Evolutionary conservation across 768 basidiomycete genomes (phyloP).

Genomic region (Lactarius hatsudake): DNA sequence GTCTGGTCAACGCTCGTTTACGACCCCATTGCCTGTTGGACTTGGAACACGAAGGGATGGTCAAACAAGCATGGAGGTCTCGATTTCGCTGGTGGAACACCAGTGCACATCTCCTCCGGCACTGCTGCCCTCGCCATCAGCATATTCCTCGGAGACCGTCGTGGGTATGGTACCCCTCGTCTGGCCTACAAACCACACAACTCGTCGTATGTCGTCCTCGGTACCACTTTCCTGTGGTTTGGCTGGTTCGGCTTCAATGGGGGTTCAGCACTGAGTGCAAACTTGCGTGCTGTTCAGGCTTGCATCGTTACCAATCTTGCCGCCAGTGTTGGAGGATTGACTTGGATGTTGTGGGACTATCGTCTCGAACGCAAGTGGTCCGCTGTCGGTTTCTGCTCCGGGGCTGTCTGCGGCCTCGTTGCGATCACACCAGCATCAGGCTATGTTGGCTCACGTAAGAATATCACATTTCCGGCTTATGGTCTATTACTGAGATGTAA

Average conservation of each 20-base stretch:
- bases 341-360: slow-evolving; percentile 96
- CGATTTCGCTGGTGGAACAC: slow-evolving; percentile 94
- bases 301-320: slow-evolving; percentile 94
- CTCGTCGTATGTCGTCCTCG: slow-evolving; percentile 88
- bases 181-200: slow-evolving; percentile 95
- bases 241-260: slow-evolving; percentile 98
- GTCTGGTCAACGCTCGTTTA: slow-evolving; percentile 87
- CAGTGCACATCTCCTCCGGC: slow-evolving; percentile 95
- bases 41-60: slow-evolving; percentile 85
- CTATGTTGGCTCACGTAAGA: slow-evolving; percentile 72
- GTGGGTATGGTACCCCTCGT: slow-evolving; percentile 87
- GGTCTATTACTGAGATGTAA: slow-evolving; percentile 15
- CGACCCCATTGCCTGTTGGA: slow-evolving; percentile 95
- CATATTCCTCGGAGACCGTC: slow-evolving; percentile 84
- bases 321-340: slow-evolving; percentile 81
- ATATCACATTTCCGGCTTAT: neutral
- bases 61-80: slow-evolving; percentile 76
- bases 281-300: slow-evolving; percentile 82
- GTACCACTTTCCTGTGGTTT: slow-evolving; percentile 92
- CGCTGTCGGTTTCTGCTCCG: slow-evolving; percentile 93
- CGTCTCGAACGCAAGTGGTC: slow-evolving; percentile 93
- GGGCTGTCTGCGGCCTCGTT: slow-evolving; percentile 87
- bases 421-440: slow-evolving; percentile 87
- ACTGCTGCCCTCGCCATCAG: slow-evolving; percentile 89
- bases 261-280: slow-evolving; percentile 85